Evolutionary conservation across 73 alveolate species (phyloP), one percentile per base, ranked within the genome.

Genomic region (Durusdinium trenchii): DNA sequence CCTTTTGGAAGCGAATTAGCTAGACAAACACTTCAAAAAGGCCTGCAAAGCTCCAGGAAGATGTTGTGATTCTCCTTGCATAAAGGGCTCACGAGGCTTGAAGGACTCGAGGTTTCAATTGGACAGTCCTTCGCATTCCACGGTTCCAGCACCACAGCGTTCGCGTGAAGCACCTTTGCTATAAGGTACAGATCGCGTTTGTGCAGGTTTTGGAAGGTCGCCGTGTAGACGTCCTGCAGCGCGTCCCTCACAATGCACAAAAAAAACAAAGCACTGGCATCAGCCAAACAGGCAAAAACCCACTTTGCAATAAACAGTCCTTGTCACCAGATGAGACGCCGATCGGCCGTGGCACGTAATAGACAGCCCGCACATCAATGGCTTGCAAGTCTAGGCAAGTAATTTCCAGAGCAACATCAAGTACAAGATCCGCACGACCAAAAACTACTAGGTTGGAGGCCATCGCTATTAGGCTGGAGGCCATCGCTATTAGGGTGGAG

Each of bases 261-360:
- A 32, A 67, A 26, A 42, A 26, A 32, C 81, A 32, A 67, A 28
- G 81, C 45, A 67, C 43, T 14, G 9, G 81, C 43, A 32, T 67
- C 0, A 60, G 73, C 73, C 69, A 57, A 57, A 20, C 84, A n/a
- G 84, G 9, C 12, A 23, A 73, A n/a, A n/a, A n/a, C n/a, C n/a
- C n/a, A 54, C 89, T 12, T 20, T 9, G 64, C 14, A 10, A 10
- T 52, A 14, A 46, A 7, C 51, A 23, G 40, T 51, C 79, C 83
- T 91, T 91, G 54, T 76, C 89, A 32, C 98, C 98, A 35, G 98
- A 91, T 42, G 98, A 76, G 12, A 91, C 89, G 20, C 98, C 98
- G 42, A 91, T 91, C n/a, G 98, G 98, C 26, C 98, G 98, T 7
- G 98, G 98, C 30, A 91, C 98, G 57, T 91, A 91, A 46, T 42